Conservation (phyloP, 148 eudicot genomes). For the Suaeda aralocaspica region DNA sequence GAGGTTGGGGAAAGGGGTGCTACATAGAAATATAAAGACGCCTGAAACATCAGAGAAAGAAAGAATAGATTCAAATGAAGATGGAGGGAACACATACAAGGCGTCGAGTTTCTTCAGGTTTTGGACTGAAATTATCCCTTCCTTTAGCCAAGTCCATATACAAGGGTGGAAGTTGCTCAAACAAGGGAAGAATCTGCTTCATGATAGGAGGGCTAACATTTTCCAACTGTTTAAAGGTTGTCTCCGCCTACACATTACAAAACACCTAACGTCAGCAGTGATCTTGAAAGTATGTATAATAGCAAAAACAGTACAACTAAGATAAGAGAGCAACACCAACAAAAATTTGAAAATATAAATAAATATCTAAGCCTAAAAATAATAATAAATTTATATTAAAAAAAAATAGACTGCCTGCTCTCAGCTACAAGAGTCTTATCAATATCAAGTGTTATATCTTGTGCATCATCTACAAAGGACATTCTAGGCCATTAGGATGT, state of each 20-base stretch:
- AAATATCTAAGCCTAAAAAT: too few species aligned
- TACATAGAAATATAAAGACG: background rate
- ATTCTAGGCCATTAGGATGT: too few species aligned
- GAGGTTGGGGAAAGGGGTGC: background rate
- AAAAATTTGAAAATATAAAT: too few species aligned
- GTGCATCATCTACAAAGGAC: too few species aligned
- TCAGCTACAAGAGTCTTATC: too few species aligned
- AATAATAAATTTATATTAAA: too few species aligned
- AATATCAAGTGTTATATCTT: too few species aligned
- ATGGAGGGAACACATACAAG: conserved; percentile 47
- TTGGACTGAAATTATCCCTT: conserved; percentile 78
- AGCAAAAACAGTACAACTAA: conserved; percentile 2
- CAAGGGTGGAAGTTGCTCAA: conserved; percentile 93
- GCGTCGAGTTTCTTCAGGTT: conserved; percentile 90
- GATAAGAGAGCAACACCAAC: background rate
- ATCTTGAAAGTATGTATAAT: background rate
- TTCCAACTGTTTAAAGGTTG: conserved; percentile 84
- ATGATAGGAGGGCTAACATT: conserved; percentile 84
- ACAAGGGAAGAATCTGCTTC: conserved; percentile 91
- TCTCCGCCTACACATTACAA: conserved; percentile 62
- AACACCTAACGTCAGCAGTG: background rate
- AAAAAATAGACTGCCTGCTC: background rate
- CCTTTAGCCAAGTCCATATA: conserved; percentile 94
- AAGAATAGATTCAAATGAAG: conserved; percentile 1
- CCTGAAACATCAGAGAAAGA: background rate